A percentile compares a stretch with the other conserved stretches of the same genome.
These are phyloP conservation scores for Chytriomyces confervae DNA, from an alignment of 192 early-diverging fungal species.

Conservation along the genomic window DNA sequence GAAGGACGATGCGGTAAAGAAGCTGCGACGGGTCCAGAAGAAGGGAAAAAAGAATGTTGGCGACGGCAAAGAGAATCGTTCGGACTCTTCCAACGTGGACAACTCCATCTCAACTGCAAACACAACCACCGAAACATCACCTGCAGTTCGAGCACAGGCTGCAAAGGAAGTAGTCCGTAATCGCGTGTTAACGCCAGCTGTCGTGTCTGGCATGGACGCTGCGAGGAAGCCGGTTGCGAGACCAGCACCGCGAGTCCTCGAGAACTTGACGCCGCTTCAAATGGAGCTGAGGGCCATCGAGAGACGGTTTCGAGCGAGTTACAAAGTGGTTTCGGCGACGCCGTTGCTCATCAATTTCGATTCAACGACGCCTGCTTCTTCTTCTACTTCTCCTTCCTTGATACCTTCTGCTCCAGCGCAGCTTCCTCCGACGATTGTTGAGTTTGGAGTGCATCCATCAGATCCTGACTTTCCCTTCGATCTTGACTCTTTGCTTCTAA, in stretches of 20 bases:
- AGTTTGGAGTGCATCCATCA: slow-evolving; percentile 18
- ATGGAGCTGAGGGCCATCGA: slow-evolving; percentile 26
- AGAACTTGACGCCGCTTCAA: slow-evolving; percentile 21
- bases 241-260: not conserved
- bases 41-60: not conserved
- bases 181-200: not conserved
- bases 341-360: not conserved
- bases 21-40: not conserved
- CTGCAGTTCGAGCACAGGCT: too few relatives aligned
- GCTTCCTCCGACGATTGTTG: slow-evolving; percentile 20
- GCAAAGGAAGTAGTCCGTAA: not conserved
- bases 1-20: not conserved
- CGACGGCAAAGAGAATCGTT: not conserved
- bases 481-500: slow-evolving; percentile 18
- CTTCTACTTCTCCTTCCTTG: not conserved
- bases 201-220: not conserved
- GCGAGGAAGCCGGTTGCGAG: slow-evolving; percentile 21
- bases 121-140: not conserved
- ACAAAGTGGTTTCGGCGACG: slow-evolving; percentile 1
- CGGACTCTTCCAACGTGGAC: not conserved
- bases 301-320: slow-evolving; percentile 13
- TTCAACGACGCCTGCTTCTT: not conserved
- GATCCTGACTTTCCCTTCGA: slow-evolving; percentile 41
- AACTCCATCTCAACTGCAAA: not conserved
- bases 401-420: not conserved